phyloP scores from a whole-genome alignment of 768 basidiomycete species.

The Chlorophyllum brunneum region DNA sequence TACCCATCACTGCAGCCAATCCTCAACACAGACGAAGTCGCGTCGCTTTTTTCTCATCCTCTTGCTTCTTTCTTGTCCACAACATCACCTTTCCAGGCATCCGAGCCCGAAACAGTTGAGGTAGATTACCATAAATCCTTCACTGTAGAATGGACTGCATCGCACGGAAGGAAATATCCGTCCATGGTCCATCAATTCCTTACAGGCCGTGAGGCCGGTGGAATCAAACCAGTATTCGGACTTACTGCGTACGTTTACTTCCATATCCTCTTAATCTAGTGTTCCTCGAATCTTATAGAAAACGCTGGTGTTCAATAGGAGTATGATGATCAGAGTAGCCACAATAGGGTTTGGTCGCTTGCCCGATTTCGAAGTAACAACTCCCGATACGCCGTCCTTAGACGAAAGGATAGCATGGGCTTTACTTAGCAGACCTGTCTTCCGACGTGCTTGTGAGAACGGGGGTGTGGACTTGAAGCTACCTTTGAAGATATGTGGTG shows the following conservation, averaged over 20 bases:
- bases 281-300: too few species aligned
- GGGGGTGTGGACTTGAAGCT: constrained; percentile 35
- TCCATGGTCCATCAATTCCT: constrained; percentile 75
- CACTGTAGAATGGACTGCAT: constrained; percentile 48
- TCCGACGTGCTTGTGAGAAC: constrained; percentile 33
- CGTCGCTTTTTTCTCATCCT: constrained; percentile 82
- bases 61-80: constrained; percentile 67
- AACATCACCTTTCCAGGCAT: constrained; percentile 47
- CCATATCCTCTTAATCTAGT: background rate
- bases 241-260: constrained; percentile 71
- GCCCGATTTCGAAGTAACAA: constrained; percentile 41
- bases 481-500: constrained; percentile 24
- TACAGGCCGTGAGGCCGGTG: constrained; percentile 80
- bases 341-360: constrained; percentile 39
- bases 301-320: background rate
- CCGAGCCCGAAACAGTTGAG: constrained; percentile 50
- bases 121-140: constrained; percentile 61
- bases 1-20: constrained; percentile 51
- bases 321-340: constrained; percentile 42
- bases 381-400: constrained; percentile 29
- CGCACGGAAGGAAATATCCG: constrained; percentile 30
- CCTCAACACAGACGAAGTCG: constrained; percentile 75
- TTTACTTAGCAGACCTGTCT: constrained; percentile 31
- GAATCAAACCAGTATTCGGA: constrained; percentile 86
- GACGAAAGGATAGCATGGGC: constrained; percentile 43